Conservation (phyloP, 2,329 filamentous ascomycete species). For the Xylariaceae sp. region DNA sequence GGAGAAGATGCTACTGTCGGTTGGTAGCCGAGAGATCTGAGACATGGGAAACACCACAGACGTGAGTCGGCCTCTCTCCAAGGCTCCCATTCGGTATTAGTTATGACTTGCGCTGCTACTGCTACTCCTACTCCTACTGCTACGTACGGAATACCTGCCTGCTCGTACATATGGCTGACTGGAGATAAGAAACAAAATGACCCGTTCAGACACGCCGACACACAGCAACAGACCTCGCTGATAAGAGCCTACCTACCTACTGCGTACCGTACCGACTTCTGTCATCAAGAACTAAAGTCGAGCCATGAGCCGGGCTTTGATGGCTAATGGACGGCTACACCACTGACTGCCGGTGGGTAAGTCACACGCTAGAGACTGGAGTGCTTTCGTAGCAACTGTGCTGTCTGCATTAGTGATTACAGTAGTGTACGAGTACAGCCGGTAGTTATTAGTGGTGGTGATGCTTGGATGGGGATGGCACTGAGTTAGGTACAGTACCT, state of each 20-base stretch:
- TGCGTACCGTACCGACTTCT: too few relatives aligned
- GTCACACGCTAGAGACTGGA: background rate
- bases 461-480: slow-evolving; percentile 8
- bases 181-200: background rate
- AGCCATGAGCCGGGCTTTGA: background rate
- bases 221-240: background rate
- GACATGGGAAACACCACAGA: slow-evolving; percentile 8
- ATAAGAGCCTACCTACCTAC: background rate
- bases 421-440: background rate
- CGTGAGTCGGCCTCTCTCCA: slow-evolving; percentile 10
- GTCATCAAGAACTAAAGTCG: background rate
- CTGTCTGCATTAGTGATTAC: background rate
- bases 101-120: background rate
- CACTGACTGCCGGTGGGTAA: background rate
- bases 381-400: background rate
- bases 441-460: slow-evolving; percentile 1
- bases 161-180: background rate
- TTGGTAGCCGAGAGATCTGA: slow-evolving; percentile 17
- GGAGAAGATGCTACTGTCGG: slow-evolving; percentile 11
- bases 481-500: too few relatives aligned
- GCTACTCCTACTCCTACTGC: too few relatives aligned
- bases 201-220: background rate
- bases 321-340: background rate
- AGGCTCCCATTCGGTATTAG: background rate
- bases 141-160: too few relatives aligned